Percentiles rank a stretch among this genome's conserved stretches.
phyloP scores from a whole-genome alignment of 768 basidiomycete species.

The Dentipellis sp. region DNA sequence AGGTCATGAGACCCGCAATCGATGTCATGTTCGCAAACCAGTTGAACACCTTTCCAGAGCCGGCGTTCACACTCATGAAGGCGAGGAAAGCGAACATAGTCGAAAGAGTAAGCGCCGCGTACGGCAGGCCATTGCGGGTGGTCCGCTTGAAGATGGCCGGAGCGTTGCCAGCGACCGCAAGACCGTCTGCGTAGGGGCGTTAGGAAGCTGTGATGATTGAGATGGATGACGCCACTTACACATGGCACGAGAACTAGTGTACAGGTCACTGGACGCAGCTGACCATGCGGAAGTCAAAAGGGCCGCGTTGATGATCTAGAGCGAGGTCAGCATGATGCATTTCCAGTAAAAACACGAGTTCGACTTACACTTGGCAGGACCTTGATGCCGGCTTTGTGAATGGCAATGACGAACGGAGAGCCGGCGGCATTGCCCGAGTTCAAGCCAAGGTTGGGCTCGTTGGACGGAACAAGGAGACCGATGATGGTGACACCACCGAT shows the following conservation, averaged over 20 bases:
- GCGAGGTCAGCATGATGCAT: not conserved
- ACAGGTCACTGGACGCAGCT: slow-evolving; percentile 84
- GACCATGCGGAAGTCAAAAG: slow-evolving; percentile 69
- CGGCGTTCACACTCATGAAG: slow-evolving; percentile 68
- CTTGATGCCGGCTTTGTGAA: slow-evolving; percentile 59
- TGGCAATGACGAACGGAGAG: slow-evolving; percentile 90
- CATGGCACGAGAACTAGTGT: slow-evolving; percentile 79
- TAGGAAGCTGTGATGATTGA: slow-evolving; percentile 1
- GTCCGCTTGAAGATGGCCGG: slow-evolving; percentile 71
- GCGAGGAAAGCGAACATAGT: slow-evolving; percentile 58
- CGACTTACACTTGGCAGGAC: slow-evolving; percentile 37
- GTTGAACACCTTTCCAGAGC: slow-evolving; percentile 64
- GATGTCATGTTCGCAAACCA: slow-evolving; percentile 66
- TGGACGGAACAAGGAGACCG: slow-evolving; percentile 75
- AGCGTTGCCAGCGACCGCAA: slow-evolving; percentile 75
- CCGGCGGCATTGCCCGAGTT: slow-evolving; percentile 52
- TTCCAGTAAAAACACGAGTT: not conserved
- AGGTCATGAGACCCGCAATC: slow-evolving; percentile 35
- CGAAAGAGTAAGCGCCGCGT: slow-evolving; percentile 57
- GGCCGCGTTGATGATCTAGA: slow-evolving; percentile 21
- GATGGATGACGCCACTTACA: slow-evolving; percentile 36
- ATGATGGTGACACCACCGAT: slow-evolving; percentile 60
- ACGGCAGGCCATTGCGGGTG: slow-evolving; percentile 66
- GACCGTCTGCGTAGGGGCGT: slow-evolving; percentile 44
- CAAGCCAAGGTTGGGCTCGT: slow-evolving; percentile 44